Evolutionary conservation across 441 rosid species (phyloP).

Genomic region (Francoa sonchifolia): DNA sequence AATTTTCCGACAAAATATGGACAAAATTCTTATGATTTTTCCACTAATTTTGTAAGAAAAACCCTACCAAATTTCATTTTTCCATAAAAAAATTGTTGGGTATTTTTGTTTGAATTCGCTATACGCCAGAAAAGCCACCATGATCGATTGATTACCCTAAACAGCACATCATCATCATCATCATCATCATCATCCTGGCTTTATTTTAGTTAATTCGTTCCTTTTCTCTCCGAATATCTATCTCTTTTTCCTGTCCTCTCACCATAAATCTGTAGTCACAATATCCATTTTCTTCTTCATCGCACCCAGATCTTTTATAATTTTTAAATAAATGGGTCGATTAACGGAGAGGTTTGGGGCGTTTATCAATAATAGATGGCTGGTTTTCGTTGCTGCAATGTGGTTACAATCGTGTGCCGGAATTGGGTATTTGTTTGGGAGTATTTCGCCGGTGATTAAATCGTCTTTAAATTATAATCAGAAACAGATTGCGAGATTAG

Average conservation of each 20-base stretch:
- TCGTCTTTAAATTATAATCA: constrained; percentile 76
- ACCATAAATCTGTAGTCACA: no score
- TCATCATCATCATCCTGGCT: background rate
- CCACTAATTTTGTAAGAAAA: no score
- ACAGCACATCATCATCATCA: background rate
- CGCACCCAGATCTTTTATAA: background rate
- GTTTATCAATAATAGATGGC: constrained; percentile 76
- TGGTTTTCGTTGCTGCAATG: constrained; percentile 94
- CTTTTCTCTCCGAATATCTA: no score
- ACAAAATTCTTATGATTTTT: no score
- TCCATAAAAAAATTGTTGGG: no score
- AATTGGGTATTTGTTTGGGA: constrained; percentile 81
- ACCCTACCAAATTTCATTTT: no score
- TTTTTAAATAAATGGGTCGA: constrained; percentile 20
- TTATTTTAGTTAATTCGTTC: no score
- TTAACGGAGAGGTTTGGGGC: constrained; percentile 32
- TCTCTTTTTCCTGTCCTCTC: no score
- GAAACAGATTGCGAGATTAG: constrained; percentile 65
- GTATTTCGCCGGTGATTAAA: constrained; percentile 92
- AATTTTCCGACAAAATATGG: no score
- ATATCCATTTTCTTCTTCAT: no score
- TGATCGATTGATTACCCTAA: background rate
- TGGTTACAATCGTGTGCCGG: constrained; percentile 98
- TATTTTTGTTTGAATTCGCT: no score
- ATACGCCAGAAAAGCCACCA: no score